These are phyloP conservation scores for Salisapilia sapeloensis DNA, from an alignment of 352 stramenopile genomes.

Conservation along the genomic window DNA sequence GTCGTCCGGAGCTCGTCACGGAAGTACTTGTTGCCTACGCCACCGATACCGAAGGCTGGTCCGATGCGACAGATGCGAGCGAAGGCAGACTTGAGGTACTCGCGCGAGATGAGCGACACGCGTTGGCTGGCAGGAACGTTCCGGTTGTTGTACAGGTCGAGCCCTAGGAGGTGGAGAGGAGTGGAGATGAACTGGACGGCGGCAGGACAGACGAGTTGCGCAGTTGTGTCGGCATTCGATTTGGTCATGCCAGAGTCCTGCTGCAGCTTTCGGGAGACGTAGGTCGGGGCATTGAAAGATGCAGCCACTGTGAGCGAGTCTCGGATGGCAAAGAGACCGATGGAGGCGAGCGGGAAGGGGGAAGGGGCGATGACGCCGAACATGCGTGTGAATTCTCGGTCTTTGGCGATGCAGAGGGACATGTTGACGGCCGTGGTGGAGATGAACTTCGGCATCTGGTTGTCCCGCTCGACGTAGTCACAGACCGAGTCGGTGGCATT, in stretches of 20 bases:
- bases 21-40: slow-evolving; percentile 72
- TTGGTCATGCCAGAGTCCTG: slow-evolving; percentile 24
- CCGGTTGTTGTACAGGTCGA: slow-evolving; percentile 83
- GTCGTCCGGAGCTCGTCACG: slow-evolving; percentile 22
- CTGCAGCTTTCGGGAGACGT: slow-evolving; percentile 47
- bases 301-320: slow-evolving; percentile 76
- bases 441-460: slow-evolving; percentile 80
- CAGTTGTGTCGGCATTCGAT: slow-evolving; percentile 26
- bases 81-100: slow-evolving; percentile 75
- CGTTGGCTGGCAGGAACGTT: slow-evolving; percentile 11
- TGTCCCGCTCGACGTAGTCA: slow-evolving; percentile 53
- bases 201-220: slow-evolving; percentile 71
- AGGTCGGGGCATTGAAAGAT: slow-evolving; percentile 76
- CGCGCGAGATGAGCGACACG: slow-evolving; percentile 41
- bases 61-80: slow-evolving; percentile 77
- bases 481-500: slow-evolving; percentile 78
- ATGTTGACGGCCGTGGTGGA: slow-evolving; percentile 83
- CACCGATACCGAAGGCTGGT: slow-evolving; percentile 79
- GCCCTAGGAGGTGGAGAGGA: slow-evolving; percentile 71
- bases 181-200: slow-evolving; percentile 81
- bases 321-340: slow-evolving; percentile 75
- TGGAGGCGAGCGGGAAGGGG: slow-evolving; percentile 58
- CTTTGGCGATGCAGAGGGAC: slow-evolving; percentile 82
- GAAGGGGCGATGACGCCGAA: slow-evolving; percentile 71
- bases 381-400: slow-evolving; percentile 83